Evolutionary conservation across 2,329 filamentous ascomycete genomes (phyloP), one percentile per base, ranked within the genome.

Genomic region (Penicillium sp.): DNA sequence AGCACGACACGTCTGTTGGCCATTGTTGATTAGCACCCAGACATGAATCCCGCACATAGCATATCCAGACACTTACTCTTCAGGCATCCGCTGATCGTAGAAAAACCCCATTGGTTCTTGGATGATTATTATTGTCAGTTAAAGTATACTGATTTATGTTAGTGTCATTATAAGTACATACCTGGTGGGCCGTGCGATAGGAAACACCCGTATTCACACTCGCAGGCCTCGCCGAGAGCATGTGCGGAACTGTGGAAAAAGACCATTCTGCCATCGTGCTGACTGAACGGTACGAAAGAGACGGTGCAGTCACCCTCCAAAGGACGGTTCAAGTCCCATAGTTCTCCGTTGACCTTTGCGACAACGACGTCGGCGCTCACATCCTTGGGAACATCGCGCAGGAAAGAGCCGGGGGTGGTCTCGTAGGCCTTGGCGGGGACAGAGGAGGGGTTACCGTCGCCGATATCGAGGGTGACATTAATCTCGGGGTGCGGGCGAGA

Each of bases 191-290:
- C 51, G 22, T 54, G 51, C 3, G 51, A 42, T 12, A 54, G 26
- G 22, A 54, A 7, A 40, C 35, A 54, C 63, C 93, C 92, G 75
- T 93, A 99, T 72, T 93, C 87, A 74, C 91, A 87, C 80, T 99
- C 95, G 54, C 90, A 91, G 63, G 93, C 93, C 80, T 98, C 95
- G 70, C 95, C 95, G n/a, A 99, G 87, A 67, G 96, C 89, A 78
- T 99, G 95, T 49, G 95, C 95, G 72, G 90, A 94, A 22, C 92
- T 96, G 80, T 98, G 95, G 94, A 94, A 99, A 82, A 97, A 99
- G 60, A 98, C 94, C 77, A 92, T 92, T 82, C 95, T 93, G 72
- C 92, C 94, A 80, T 91, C 80, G 1, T 77, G 73, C 77, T 90
- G 82, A 55, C 92, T 89, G 71, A 98, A 99, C 67, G 91, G 89